Base-by-base conservation (phyloP, 805 yeast species). In the Ogataea pilisensis region DNA sequence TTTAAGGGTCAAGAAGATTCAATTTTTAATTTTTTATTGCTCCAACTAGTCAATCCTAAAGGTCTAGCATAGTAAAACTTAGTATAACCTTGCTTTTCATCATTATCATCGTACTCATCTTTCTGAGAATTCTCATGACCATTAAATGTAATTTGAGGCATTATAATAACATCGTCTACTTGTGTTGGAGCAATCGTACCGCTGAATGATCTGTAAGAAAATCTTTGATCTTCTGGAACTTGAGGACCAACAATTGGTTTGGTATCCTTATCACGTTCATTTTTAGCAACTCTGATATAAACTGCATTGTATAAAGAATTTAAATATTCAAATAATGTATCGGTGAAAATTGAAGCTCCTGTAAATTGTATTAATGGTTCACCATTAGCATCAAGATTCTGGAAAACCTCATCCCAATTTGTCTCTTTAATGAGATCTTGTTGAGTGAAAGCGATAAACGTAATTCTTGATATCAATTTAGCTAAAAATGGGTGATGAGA, bases 401-500 rank as follows among this genome's bases (percentile, higher is more conserved):
- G 43, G 39, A 53, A 58, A 4, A 48, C 58, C 36, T 53, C 45
- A 37, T 58, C 49, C 66, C 66, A 61, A 39, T 61, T 46, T 25
- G 55, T 59, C 5, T 35, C 25, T 21, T 39, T 21, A 29, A 61
- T 53, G 33, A 48, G 45, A 2, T 54, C 51, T 36, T 45, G 40
- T 41, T 56, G 56, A 14, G 57, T 50, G 37, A 51, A 52, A 21
- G 51, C 43, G 26, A 58, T 57, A 46, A 50, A 58, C 4, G 58
- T 53, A 38, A 61, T 57, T 48, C 63, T 50, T 14, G 65, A 58
- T 42, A 61, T 54, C 36, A 61, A 44, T 39, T 58, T 59, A 1
- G 65, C 62, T 18, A 61, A 45, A 35, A 61, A 59, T 31, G 66
- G 66, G 43, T 61, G 66, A 45, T 61, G 64, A 2, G 61, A 45